Conservation (phyloP, 106 monocot genomes). For the Cymbidium sinense region DNA sequence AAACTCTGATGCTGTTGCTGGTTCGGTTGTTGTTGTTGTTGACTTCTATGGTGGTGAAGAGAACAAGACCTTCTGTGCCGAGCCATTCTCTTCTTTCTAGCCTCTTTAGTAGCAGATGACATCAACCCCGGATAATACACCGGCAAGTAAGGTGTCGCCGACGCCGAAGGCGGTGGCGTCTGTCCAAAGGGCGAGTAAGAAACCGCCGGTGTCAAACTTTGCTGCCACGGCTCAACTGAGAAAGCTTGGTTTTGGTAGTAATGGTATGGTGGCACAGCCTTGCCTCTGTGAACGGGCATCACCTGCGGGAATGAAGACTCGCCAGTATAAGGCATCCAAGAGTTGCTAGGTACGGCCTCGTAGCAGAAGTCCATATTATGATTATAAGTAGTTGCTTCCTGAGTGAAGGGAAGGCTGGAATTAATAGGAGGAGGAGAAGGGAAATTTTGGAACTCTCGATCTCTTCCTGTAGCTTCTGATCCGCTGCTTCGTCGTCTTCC, state of each 20-base stretch:
- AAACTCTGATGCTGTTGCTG: not conserved
- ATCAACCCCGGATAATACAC: not conserved
- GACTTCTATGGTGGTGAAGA: slow-evolving; percentile 42
- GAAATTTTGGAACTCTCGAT: not conserved
- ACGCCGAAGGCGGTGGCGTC: not conserved
- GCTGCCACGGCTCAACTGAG: no score
- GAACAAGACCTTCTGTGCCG: slow-evolving; percentile 60
- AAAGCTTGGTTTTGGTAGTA: no score
- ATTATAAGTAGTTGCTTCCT: no score
- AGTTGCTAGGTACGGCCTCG: not conserved
- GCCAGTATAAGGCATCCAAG: not conserved
- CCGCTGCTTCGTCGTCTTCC: slow-evolving; percentile 10
- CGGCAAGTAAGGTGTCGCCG: not conserved
- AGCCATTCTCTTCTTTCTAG: slow-evolving; percentile 94
- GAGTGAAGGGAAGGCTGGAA: no score
- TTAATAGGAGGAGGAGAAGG: no score
- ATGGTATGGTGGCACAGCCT: no score
- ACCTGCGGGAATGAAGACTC: not conserved
- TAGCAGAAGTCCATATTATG: no score
- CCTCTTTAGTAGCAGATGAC: slow-evolving; percentile 71
- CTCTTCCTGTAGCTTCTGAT: not conserved
- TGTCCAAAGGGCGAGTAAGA: no score
- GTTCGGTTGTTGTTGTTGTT: slow-evolving; percentile 1
- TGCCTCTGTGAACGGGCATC: not conserved
- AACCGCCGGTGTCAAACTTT: no score